Percentiles rank a stretch among this genome's conserved stretches.
phyloP scores from a whole-genome alignment of 768 basidiomycete genomes.

The Coprinopsis sp. region DNA sequence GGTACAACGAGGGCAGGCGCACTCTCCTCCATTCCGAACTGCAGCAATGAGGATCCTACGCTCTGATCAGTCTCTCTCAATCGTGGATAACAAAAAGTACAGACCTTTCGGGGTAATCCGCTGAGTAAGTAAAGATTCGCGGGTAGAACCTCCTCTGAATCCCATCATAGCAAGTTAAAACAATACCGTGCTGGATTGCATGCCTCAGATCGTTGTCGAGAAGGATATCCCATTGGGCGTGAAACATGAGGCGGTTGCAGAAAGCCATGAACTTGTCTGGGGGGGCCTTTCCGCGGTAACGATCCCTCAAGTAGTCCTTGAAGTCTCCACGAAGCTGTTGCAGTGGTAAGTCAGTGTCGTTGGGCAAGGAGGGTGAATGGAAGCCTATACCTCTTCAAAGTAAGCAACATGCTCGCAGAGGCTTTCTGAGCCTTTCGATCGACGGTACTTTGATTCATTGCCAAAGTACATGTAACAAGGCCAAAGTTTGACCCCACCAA shows the following conservation, averaged over 20 bases:
- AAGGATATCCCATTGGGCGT: conserved; percentile 21
- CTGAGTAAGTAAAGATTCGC: conserved; percentile 24
- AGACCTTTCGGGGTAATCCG: conserved; percentile 30
- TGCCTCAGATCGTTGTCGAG: conserved; percentile 21
- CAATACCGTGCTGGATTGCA: conserved; percentile 21
- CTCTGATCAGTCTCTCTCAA: not conserved
- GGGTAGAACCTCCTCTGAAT: conserved; percentile 19
- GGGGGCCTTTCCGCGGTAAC: not conserved
- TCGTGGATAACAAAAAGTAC: not conserved
- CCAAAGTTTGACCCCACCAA: conserved; percentile 26
- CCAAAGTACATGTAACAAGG: conserved; percentile 31
- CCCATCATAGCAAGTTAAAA: conserved; percentile 22
- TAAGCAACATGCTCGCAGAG: conserved; percentile 30
- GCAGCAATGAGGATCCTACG: conserved; percentile 24
- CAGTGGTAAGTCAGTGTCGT: not conserved
- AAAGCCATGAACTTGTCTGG: conserved; percentile 16
- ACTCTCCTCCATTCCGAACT: conserved; percentile 15
- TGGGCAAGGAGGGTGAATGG: not conserved
- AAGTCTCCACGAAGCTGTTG: not conserved
- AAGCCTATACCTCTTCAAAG: conserved; percentile 16
- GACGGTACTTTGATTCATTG: conserved; percentile 29
- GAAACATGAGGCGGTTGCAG: conserved; percentile 24
- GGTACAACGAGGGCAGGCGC: conserved; percentile 18
- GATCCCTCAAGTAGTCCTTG: not conserved
- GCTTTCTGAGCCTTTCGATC: conserved; percentile 16